Evolutionary conservation across 176 grass and related monocot species (phyloP).

Genomic region (Avena eriantha): DNA sequence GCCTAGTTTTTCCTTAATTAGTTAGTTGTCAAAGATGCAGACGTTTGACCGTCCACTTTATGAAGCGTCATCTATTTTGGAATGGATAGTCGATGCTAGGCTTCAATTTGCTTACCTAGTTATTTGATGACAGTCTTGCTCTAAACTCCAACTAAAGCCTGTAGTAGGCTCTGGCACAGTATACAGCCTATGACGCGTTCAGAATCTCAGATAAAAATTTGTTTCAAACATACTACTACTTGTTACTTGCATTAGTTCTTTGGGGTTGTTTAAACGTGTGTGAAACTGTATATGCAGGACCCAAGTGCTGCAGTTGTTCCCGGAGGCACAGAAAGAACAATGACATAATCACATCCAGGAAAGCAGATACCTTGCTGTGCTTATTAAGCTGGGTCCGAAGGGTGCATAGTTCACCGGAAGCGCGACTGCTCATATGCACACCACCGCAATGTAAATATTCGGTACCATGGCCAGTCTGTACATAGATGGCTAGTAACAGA

Average conservation of each 20-base stretch:
- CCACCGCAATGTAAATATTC: conserved; percentile 40
- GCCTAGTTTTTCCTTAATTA: not conserved
- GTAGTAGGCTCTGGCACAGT: not conserved
- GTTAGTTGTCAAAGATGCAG: not conserved
- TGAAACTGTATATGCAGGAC: conserved; percentile 54
- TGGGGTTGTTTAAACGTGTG: conserved; percentile 11
- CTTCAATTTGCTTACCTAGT: not conserved
- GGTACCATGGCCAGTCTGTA: conserved; percentile 25
- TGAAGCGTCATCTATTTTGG: not conserved
- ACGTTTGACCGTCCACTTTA: not conserved
- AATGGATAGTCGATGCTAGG: too few relatives aligned
- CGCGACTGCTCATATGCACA: not conserved
- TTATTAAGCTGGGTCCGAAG: not conserved
- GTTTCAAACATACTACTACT: not conserved
- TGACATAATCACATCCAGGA: conserved; percentile 38
- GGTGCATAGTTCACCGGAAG: not conserved
- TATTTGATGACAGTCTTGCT: not conserved
- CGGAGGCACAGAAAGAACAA: conserved; percentile 56
- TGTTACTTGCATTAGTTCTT: not conserved
- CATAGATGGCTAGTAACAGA: not conserved
- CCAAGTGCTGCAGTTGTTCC: conserved; percentile 67
- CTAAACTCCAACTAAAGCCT: not conserved
- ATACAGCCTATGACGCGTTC: not conserved
- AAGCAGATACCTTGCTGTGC: conserved; percentile 20
- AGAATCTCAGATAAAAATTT: not conserved